These are phyloP conservation scores for Neonectria neomacrospora DNA, from an alignment of 2,329 filamentous ascomycete genomes.

Conservation along the genomic window DNA sequence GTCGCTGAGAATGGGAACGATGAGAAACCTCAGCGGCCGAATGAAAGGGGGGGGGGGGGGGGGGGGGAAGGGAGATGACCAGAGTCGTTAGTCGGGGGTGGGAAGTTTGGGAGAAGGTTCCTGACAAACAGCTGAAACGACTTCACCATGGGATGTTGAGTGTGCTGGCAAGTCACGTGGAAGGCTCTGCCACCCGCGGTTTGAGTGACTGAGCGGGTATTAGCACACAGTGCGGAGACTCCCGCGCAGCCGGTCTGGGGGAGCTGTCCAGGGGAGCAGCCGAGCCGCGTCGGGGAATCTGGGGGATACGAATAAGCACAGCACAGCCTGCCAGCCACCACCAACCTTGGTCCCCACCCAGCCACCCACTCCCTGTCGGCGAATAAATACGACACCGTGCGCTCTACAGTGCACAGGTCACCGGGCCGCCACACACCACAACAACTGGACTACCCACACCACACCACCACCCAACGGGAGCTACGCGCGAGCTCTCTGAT, in stretches of 20 bases:
- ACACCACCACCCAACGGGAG: background rate
- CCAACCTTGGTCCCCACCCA: background rate
- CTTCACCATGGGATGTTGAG: conserved; percentile 30
- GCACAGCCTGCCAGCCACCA: background rate
- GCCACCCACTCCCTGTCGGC: background rate
- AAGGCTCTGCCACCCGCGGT: conserved; percentile 3
- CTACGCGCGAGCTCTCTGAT: background rate
- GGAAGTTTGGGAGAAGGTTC: conserved; percentile 35
- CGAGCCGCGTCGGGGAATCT: background rate
- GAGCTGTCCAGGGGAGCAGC: background rate
- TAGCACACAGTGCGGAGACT: conserved; percentile 27
- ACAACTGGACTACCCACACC: background rate
- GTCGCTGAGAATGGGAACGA: conserved; percentile 37
- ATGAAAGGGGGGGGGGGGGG: conserved; percentile 33
- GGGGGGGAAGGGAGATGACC: conserved; percentile 37
- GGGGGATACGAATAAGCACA: background rate
- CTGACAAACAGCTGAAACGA: conserved; percentile 42
- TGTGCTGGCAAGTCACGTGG: conserved; percentile 35
- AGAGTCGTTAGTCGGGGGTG: conserved; percentile 33
- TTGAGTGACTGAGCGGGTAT: background rate
- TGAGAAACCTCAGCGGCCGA: conserved; percentile 37
- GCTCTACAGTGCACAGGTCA: conserved; percentile 6
- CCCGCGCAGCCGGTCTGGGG: conserved; percentile 10
- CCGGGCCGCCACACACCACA: background rate
- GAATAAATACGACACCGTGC: background rate